Evolutionary conservation across 2,329 filamentous ascomycete genomes (phyloP).

Genomic region (Diaporthe citri): DNA sequence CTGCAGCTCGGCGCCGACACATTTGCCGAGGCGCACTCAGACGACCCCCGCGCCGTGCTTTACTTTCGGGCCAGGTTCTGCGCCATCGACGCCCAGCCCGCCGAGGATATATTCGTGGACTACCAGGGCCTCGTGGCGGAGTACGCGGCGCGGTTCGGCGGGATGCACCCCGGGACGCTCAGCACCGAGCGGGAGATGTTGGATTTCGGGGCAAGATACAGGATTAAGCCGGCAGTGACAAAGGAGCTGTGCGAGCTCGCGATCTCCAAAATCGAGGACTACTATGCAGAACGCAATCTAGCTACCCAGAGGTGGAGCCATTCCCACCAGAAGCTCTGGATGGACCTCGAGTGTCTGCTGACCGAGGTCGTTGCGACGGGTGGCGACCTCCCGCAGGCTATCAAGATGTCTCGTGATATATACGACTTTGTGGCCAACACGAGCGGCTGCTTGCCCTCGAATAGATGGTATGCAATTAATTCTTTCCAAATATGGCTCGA

Average conservation of each 20-base stretch:
- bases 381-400: background rate
- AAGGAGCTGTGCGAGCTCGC: background rate
- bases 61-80: background rate
- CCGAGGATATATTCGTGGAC: background rate
- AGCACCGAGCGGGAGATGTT: background rate
- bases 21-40: background rate
- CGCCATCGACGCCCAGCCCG: background rate
- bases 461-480: background rate
- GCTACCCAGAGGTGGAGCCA: background rate
- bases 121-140: background rate
- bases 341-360: background rate
- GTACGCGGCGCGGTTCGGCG: background rate
- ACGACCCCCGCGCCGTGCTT: background rate
- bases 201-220: background rate
- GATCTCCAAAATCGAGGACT: background rate
- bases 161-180: background rate
- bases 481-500: background rate
- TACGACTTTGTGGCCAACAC: background rate
- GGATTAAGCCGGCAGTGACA: background rate
- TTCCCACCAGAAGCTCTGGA: background rate
- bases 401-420: background rate
- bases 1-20: background rate
- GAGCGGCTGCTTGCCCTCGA: background rate
- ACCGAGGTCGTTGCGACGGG: background rate
- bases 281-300: background rate